These are phyloP conservation scores for Penicillium sp. DNA, from an alignment of 2,329 filamentous ascomycete species.

Conservation along the genomic window DNA sequence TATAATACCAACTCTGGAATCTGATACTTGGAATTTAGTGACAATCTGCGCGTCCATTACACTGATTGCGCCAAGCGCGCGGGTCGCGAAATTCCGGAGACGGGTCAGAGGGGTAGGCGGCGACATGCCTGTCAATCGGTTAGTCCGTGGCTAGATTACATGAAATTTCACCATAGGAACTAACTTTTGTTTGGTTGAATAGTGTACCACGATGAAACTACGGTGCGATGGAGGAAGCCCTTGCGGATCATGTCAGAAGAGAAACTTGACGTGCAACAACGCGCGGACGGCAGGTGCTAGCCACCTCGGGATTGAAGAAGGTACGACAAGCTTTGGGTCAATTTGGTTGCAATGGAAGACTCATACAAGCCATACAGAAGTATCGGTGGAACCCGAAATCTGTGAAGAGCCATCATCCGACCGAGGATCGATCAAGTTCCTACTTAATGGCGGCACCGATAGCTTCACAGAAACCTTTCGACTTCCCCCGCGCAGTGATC, in stretches of 20 bases:
- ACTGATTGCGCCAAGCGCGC: conserved; percentile 44
- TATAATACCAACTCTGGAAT: neutral
- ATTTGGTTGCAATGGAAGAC: neutral
- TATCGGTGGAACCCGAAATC: conserved; percentile 28
- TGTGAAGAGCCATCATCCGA: conserved; percentile 37
- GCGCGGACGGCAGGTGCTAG: conserved; percentile 25
- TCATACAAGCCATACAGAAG: conserved; percentile 7
- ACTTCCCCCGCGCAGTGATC: conserved; percentile 44
- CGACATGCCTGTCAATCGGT: conserved; percentile 51
- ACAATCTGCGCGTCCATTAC: conserved; percentile 50
- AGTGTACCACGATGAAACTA: conserved; percentile 51
- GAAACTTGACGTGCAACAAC: conserved; percentile 44
- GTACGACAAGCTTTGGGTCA: conserved; percentile 10
- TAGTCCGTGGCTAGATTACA: conserved; percentile 17
- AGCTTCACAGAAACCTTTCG: conserved; percentile 49
- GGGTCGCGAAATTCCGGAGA: conserved; percentile 46
- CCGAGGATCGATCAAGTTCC: conserved; percentile 49
- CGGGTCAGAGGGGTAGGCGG: conserved; percentile 47
- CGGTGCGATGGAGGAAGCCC: conserved; percentile 48
- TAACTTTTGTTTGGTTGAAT: neutral
- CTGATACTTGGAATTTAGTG: conserved; percentile 33
- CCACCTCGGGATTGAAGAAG: conserved; percentile 19
- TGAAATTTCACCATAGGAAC: neutral
- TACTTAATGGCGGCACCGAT: conserved; percentile 48
- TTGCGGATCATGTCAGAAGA: conserved; percentile 47